Percentiles rank a stretch among this genome's conserved stretches.
phyloP scores from a whole-genome alignment of 345 rosid genomes.

The Kernera saxatilis region DNA sequence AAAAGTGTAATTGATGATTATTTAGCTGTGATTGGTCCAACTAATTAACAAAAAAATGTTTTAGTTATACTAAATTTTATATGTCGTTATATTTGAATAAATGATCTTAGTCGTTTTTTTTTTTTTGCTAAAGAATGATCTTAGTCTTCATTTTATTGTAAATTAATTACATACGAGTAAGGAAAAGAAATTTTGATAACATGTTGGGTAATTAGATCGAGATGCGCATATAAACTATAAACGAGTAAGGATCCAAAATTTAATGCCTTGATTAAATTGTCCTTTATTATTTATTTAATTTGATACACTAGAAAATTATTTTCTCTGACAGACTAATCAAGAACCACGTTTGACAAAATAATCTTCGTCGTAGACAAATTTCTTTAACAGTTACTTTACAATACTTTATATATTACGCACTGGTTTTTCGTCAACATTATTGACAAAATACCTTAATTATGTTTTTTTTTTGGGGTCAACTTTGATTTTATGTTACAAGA shows the following conservation, averaged over 20 bases:
- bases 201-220: slow-evolving; percentile 5
- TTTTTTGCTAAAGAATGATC: no score
- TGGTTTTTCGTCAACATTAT: not conserved
- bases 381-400: not conserved
- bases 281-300: not conserved
- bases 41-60: no score
- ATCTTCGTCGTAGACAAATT: not conserved
- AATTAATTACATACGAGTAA: no score
- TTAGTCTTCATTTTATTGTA: no score
- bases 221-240: not conserved
- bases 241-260: not conserved
- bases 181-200: not conserved
- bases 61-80: no score
- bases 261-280: not conserved
- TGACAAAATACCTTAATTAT: no score
- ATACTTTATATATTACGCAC: not conserved
- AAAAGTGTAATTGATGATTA: not conserved
- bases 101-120: no score
- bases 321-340: slow-evolving; percentile 4
- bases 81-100: no score
- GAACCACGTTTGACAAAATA: slow-evolving; percentile 7
- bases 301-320: not conserved
- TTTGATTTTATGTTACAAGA: no score
- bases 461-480: no score
- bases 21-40: not conserved